A percentile compares a stretch with the other conserved stretches of the same genome.
Conservation (phyloP, 2,329 filamentous ascomycete genomes). For the Aspergillus ochraceoroseus region DNA sequence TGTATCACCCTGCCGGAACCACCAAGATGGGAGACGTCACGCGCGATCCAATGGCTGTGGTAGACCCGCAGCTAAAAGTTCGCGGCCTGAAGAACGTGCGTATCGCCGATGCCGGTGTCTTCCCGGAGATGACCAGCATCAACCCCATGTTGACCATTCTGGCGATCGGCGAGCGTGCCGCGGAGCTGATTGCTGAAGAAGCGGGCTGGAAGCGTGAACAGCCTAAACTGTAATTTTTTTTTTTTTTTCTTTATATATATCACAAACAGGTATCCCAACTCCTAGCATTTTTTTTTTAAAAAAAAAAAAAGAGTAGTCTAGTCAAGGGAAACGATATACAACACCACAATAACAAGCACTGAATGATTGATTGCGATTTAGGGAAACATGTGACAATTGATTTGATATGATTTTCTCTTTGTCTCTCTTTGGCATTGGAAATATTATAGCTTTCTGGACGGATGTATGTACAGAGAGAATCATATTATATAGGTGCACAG, state of each 20-base stretch:
- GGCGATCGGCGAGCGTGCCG: slow-evolving; percentile 74
- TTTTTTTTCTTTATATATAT: slow-evolving; percentile 1
- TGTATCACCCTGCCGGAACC: slow-evolving; percentile 84
- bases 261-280: not conserved
- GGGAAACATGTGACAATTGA: too few relatives aligned
- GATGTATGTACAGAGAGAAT: too few relatives aligned
- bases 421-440: too few relatives aligned
- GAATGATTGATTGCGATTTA: too few relatives aligned
- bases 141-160: slow-evolving; percentile 91
- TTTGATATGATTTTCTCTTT: too few relatives aligned
- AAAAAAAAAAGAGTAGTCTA: too few relatives aligned
- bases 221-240: slow-evolving; percentile 32
- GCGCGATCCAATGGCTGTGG: slow-evolving; percentile 68
- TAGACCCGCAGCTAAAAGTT: slow-evolving; percentile 69
- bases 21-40: slow-evolving; percentile 79
- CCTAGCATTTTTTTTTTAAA: slow-evolving; percentile 15
- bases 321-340: too few relatives aligned
- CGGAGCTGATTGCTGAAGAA: slow-evolving; percentile 74
- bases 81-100: slow-evolving; percentile 67
- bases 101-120: slow-evolving; percentile 81
- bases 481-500: too few relatives aligned
- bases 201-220: slow-evolving; percentile 60
- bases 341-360: too few relatives aligned
- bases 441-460: too few relatives aligned
- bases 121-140: slow-evolving; percentile 79